These are phyloP conservation scores for Zopfia rhizophila DNA, from an alignment of 2,329 filamentous ascomycete genomes.

Conservation along the genomic window DNA sequence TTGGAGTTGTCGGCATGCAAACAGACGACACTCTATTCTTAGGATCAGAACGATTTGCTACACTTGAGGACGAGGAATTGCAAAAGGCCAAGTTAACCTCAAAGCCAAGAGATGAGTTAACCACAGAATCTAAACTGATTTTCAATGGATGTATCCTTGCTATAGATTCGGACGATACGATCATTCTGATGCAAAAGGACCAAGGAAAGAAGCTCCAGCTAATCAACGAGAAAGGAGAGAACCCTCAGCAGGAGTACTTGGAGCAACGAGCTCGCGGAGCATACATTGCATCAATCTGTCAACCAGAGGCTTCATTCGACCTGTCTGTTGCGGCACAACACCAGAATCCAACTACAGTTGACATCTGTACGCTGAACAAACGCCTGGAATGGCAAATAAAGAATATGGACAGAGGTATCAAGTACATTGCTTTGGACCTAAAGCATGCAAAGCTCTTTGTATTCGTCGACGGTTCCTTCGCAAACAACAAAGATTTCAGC, in stretches of 20 bases:
- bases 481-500: slow-evolving; percentile 11
- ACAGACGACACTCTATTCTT: slow-evolving; percentile 2
- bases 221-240: no score
- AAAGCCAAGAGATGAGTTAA: background rate
- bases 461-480: slow-evolving; percentile 7
- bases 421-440: background rate
- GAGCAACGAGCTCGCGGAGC: background rate
- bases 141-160: no score
- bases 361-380: no score
- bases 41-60: background rate
- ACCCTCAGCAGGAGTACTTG: no score
- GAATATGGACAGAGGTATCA: background rate
- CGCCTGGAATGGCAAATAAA: no score
- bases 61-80: background rate
- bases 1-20: no score
- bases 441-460: background rate
- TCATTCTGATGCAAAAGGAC: no score
- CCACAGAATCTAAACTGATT: slow-evolving; percentile 1
- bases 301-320: slow-evolving; percentile 3
- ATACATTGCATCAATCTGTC: background rate
- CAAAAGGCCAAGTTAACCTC: background rate
- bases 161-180: no score
- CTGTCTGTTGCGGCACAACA: no score
- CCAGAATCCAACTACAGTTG: no score
- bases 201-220: no score